phyloP scores from a whole-genome alignment of 2,329 filamentous ascomycete genomes.

The Alternaria burnsii region DNA sequence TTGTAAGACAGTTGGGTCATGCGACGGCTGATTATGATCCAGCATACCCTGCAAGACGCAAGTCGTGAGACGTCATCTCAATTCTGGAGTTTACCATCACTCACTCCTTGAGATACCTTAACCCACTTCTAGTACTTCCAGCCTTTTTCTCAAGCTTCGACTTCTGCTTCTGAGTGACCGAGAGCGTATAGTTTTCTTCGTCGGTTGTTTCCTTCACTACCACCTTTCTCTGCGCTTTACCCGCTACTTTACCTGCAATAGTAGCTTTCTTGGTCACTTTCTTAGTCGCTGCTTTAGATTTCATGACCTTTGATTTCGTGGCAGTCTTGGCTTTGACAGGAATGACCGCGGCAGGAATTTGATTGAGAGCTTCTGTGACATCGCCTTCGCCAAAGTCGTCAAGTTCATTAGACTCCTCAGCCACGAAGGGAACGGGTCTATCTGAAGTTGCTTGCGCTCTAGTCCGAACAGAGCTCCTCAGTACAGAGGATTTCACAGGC shows the following conservation, averaged over 20 bases:
- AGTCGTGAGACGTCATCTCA: not conserved
- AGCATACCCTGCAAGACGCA: not conserved
- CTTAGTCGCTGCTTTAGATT: not conserved
- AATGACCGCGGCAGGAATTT: not conserved
- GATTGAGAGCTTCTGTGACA: not conserved
- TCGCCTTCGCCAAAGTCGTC: not conserved
- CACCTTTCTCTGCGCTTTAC: not conserved
- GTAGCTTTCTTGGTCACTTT: slow-evolving; percentile 5
- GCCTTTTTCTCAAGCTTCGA: not conserved
- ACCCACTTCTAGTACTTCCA: slow-evolving; percentile 4
- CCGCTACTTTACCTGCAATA: slow-evolving; percentile 6
- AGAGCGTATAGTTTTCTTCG: not conserved
- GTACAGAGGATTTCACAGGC: not conserved
- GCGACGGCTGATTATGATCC: not conserved
- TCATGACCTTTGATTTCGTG: not conserved
- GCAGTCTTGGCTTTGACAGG: not conserved
- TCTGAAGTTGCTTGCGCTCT: not conserved
- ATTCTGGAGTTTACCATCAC: not conserved
- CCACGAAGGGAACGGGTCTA: not conserved
- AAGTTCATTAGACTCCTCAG: not conserved
- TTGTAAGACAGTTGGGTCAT: not conserved
- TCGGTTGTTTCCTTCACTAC: not conserved
- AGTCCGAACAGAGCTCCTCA: not conserved
- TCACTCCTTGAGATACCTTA: not conserved
- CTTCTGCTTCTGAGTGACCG: not conserved